A percentile compares a stretch with the other conserved stretches of the same genome.
Conservation (phyloP, 1,139 yeast species). For the Nakaseomyces glabratus region DNA sequence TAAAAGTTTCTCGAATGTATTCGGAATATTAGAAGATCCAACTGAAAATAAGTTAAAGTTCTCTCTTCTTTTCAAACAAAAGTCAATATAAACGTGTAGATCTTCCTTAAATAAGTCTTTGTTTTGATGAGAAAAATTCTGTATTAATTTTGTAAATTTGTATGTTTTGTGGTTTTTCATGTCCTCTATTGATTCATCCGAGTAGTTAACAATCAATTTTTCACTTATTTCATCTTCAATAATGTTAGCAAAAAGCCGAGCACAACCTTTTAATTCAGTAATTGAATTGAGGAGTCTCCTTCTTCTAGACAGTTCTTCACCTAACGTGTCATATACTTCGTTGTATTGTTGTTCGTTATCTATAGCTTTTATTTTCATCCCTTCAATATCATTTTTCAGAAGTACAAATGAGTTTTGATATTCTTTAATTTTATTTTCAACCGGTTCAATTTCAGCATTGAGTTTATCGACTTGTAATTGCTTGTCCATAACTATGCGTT, state of each 20-base stretch:
- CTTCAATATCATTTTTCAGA: too few relatives aligned
- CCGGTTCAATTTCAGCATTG: too few relatives aligned
- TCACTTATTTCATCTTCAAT: constrained; percentile 9
- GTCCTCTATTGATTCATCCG: constrained; percentile 8
- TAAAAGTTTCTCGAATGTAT: constrained; percentile 12
- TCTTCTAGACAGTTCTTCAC: constrained; percentile 30
- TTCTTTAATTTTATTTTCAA: too few relatives aligned
- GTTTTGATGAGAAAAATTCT: constrained; percentile 11
- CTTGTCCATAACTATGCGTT: too few relatives aligned
- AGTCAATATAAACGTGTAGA: constrained; percentile 19
- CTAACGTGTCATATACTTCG: constrained; percentile 24
- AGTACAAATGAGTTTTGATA: too few relatives aligned
- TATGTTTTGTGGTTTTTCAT: constrained; percentile 8
- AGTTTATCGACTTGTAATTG: too few relatives aligned
- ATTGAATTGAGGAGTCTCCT: constrained; percentile 46
- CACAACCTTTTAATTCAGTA: constrained; percentile 38
- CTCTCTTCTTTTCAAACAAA: constrained; percentile 19
- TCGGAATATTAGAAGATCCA: constrained; percentile 15
- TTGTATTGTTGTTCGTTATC: constrained; percentile 20
- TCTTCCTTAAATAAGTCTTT: constrained; percentile 16
- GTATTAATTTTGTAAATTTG: constrained; percentile 8
- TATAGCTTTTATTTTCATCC: constrained; percentile 6
- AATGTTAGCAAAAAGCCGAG: constrained; percentile 25
- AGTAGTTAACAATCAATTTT: constrained; percentile 15
- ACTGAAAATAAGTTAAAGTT: constrained; percentile 25